These are phyloP conservation scores for Aspergillus ustus DNA, from an alignment of 2,329 filamentous ascomycete species.

Conservation along the genomic window DNA sequence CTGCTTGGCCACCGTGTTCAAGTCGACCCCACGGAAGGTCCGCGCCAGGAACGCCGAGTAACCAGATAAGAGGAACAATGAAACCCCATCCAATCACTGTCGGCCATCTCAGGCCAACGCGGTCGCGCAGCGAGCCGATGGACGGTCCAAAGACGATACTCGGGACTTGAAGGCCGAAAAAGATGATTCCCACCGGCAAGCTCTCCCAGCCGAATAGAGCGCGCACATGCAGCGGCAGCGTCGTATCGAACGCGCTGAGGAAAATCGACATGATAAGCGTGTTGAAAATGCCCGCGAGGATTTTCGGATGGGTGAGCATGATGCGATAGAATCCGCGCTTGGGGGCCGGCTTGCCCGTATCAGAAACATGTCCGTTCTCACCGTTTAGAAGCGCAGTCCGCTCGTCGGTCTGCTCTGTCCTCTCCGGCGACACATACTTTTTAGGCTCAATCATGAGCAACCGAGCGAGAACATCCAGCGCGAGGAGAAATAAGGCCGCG, in stretches of 20 bases:
- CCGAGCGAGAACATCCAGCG: constrained; percentile 34
- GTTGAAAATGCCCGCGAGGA: constrained; percentile 48
- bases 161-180: constrained; percentile 63
- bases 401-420: background rate
- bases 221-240: constrained; percentile 60
- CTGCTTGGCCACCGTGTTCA: constrained; percentile 24
- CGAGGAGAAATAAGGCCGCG: constrained; percentile 31
- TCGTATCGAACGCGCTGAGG: constrained; percentile 59
- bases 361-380: background rate
- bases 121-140: constrained; percentile 54
- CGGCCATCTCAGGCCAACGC: constrained; percentile 25
- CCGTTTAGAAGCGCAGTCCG: background rate
- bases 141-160: constrained; percentile 61
- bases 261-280: constrained; percentile 53
- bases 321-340: constrained; percentile 36
- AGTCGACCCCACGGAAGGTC: constrained; percentile 30
- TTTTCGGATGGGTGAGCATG: constrained; percentile 48
- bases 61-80: constrained; percentile 25
- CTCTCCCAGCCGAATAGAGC: constrained; percentile 60
- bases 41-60: constrained; percentile 34
- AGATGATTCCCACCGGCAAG: constrained; percentile 60
- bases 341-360: background rate
- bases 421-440: background rate
- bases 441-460: constrained; percentile 34
- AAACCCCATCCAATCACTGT: constrained; percentile 28